Evolutionary conservation across 2,329 filamentous ascomycete species (phyloP), one percentile per base, ranked within the genome.

Genomic region (Pseudopithomyces maydicus): DNA sequence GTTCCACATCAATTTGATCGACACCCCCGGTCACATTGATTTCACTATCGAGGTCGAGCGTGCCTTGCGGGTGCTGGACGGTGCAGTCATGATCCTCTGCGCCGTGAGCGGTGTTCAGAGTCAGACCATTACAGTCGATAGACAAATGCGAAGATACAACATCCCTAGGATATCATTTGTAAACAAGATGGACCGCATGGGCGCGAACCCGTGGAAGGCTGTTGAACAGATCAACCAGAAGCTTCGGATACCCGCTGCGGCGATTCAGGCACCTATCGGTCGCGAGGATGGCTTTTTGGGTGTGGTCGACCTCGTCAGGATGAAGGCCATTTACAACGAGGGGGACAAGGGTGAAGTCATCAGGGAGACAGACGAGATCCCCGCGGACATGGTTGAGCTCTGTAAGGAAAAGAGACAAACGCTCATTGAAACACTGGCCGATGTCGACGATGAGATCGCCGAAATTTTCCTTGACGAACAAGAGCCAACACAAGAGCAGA

Each of bases 171-270:
- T 99, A 76, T 96, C 91, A 53, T 99, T 99, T 73, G 88, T 99
- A 75, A 99, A 99, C 83, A 99, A 99, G 84, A 98, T 99, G 94
- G 95, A 99, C 74, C 90, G 95, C 64, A 97, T 97, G 90, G 95
- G 95, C 58, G 91, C 95, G 63, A 98, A 99, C 75, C 95, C 95
- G 8, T 99, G 93, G 87, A 97, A 96, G 80, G 93, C 92, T 8
- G 88, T 99, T 55, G 94, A 99, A 39, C 93, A 97, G 80, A 98
- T 99, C 83, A 97, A 97, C 81, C 86, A 88, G 70, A 99, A 99
- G 80, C 86, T 99, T 61, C 93, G 93, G 80, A 89, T 98, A 52
- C 88, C 91, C 32, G 95, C 95, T 33, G 95, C 95, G 12, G 95
- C 95, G 17, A 85, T 99, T 42, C 95, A 99, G 79, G 88, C 99